phyloP scores from a whole-genome alignment of 345 rosid genomes.

The Salix koriyanagi region DNA sequence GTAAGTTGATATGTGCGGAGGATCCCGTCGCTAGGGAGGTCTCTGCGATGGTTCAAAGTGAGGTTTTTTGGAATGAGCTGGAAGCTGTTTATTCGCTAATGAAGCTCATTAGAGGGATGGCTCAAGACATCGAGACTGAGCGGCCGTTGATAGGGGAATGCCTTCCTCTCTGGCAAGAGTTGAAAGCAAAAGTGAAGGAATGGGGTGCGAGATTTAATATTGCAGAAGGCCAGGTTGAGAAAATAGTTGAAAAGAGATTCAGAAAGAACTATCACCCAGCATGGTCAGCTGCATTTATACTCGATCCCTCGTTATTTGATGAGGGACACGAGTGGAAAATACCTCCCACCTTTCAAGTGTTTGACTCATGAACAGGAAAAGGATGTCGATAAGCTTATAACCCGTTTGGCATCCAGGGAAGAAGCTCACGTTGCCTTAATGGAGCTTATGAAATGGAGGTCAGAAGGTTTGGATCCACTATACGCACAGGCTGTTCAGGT shows the following conservation, averaged over 20 bases:
- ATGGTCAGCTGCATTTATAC: slow-evolving; percentile 56
- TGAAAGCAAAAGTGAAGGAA: slow-evolving; percentile 46
- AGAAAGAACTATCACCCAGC: slow-evolving; percentile 57
- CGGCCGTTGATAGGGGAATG: slow-evolving; percentile 52
- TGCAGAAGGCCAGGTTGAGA: slow-evolving; percentile 38
- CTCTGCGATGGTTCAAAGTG: slow-evolving; percentile 37
- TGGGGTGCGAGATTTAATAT: slow-evolving; percentile 48
- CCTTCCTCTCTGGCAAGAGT: slow-evolving; percentile 54
- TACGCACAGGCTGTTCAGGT: slow-evolving; percentile 65
- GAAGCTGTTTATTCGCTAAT: slow-evolving; percentile 47
- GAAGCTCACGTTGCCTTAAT: slow-evolving; percentile 51
- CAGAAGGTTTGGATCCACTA: slow-evolving; percentile 56
- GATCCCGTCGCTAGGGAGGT: slow-evolving; percentile 43
- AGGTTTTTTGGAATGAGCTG: slow-evolving; percentile 51
- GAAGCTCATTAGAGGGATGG: slow-evolving; percentile 47
- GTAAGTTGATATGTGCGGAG: slow-evolving; percentile 33
- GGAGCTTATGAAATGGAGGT: slow-evolving; percentile 66
- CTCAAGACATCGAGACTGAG: slow-evolving; percentile 46
- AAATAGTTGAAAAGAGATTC: slow-evolving; percentile 51
- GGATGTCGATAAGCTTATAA: slow-evolving; percentile 51
- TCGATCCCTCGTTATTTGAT: slow-evolving; percentile 49
- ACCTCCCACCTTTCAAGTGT: slow-evolving; percentile 55
- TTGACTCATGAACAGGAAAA: slow-evolving; percentile 53
- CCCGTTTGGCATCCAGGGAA: slow-evolving; percentile 44
- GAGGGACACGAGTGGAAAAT: slow-evolving; percentile 44